phyloP scores from a whole-genome alignment of 1,284 basidiomycete genomes.

The Sporisorium iseilematis-ciliati region DNA sequence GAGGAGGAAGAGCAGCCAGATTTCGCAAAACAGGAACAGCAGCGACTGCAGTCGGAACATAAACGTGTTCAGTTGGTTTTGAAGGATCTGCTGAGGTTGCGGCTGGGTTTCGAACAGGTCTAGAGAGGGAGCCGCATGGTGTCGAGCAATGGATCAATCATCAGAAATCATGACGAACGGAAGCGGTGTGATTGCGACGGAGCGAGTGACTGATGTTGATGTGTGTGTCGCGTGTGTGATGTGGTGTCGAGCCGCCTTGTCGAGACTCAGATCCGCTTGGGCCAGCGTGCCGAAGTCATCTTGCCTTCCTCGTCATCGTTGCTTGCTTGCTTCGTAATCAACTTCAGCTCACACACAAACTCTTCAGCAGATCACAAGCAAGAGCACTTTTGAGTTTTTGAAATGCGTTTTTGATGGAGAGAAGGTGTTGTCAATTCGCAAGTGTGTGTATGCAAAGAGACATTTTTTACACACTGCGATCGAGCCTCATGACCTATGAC shows the following conservation, averaged over 20 bases:
- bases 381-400: background rate
- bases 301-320: too few relatives aligned
- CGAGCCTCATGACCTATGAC: background rate
- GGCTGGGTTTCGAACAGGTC: slow-evolving; percentile 41
- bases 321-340: too few relatives aligned
- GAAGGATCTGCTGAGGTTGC: slow-evolving; percentile 36
- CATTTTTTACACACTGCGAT: background rate
- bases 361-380: background rate
- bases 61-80: slow-evolving; percentile 43
- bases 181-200: too few relatives aligned
- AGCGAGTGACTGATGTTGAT: too few relatives aligned
- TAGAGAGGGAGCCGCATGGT: background rate
- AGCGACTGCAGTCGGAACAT: slow-evolving; percentile 30
- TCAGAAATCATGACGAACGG: too few relatives aligned
- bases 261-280: too few relatives aligned
- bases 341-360: background rate
- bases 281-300: too few relatives aligned
- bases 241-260: too few relatives aligned
- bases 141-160: too few relatives aligned
- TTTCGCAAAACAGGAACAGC: slow-evolving; percentile 17
- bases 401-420: slow-evolving; percentile 7
- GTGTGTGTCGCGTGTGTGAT: too few relatives aligned
- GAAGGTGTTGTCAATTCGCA: background rate
- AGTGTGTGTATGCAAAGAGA: background rate
- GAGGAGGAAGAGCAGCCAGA: slow-evolving; percentile 19